These are phyloP conservation scores for Limnomonas spitsbergensis DNA, from an alignment of 139 green algal species.

Conservation along the genomic window DNA sequence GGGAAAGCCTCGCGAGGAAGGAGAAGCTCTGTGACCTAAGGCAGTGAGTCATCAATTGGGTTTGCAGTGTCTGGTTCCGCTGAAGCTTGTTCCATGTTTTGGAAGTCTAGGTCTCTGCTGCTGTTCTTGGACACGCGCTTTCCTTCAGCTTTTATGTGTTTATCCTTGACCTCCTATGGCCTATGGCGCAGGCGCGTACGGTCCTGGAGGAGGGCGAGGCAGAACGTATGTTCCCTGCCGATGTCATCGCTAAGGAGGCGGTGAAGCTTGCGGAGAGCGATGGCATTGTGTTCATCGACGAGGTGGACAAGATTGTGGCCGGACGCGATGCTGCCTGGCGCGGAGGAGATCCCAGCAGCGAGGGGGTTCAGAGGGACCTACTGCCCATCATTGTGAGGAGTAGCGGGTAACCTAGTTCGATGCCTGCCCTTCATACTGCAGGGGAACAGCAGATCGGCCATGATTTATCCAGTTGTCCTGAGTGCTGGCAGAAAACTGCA, in stretches of 20 bases:
- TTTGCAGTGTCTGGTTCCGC: too few relatives aligned
- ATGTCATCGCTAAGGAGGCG: constrained; percentile 69
- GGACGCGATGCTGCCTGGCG: constrained; percentile 1
- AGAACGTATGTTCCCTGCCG: constrained; percentile 63
- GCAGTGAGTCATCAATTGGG: too few relatives aligned
- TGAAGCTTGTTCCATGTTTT: too few relatives aligned
- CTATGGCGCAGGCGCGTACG: constrained; percentile 36
- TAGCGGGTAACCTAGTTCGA: not conserved
- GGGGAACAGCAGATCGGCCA: not conserved
- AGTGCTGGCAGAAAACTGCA: too few relatives aligned
- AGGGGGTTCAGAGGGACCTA: constrained; percentile 94
- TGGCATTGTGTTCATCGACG: constrained; percentile 90
- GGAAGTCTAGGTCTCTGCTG: too few relatives aligned
- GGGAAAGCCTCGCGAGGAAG: too few relatives aligned
- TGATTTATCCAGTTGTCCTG: too few relatives aligned
- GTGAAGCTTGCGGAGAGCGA: constrained; percentile 25
- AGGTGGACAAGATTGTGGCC: constrained; percentile 45
- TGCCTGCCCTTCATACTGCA: not conserved
- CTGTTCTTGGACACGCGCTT: too few relatives aligned
- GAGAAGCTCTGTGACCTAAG: too few relatives aligned
- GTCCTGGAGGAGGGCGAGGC: constrained; percentile 73
- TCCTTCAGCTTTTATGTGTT: too few relatives aligned
- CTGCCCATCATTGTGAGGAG: constrained; percentile 94
- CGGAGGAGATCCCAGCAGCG: constrained; percentile 39
- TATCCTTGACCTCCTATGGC: too few relatives aligned